Percentiles rank a stretch among this genome's conserved stretches.
These are phyloP conservation scores for Cicer arietinum DNA, from an alignment of 306 rosid species.

Conservation along the genomic window DNA sequence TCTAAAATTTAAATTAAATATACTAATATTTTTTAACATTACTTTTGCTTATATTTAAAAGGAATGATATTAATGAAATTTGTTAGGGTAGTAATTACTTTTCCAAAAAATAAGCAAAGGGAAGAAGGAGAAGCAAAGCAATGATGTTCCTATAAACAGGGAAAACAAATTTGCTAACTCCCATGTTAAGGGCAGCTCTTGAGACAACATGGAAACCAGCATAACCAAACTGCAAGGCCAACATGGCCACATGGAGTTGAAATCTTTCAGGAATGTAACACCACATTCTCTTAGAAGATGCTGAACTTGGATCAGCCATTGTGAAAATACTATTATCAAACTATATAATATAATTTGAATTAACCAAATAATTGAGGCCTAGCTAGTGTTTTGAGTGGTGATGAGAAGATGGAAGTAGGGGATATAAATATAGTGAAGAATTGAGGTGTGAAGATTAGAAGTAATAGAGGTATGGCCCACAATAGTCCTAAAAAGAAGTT, in stretches of 20 bases:
- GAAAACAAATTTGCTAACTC: slow-evolving; percentile 90
- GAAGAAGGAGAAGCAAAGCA: slow-evolving; percentile 83
- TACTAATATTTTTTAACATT: no score
- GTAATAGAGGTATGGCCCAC: slow-evolving; percentile 49
- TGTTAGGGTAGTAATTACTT: slow-evolving; percentile 29
- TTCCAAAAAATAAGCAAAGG: slow-evolving; percentile 90
- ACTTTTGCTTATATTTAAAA: no score
- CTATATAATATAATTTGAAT: slow-evolving; percentile 16
- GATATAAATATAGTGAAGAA: slow-evolving; percentile 59
- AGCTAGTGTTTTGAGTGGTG: slow-evolving; percentile 43
- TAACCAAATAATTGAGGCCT: slow-evolving; percentile 12
- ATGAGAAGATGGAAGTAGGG: slow-evolving; percentile 43
- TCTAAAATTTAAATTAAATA: no score
- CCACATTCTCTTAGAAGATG: slow-evolving; percentile 63
- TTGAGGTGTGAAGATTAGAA: background rate
- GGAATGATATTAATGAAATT: no score
- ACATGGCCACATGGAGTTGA: slow-evolving; percentile 96
- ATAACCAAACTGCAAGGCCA: slow-evolving; percentile 93
- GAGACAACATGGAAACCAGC: slow-evolving; percentile 98
- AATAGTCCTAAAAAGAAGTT: slow-evolving; percentile 54
- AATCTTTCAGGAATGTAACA: slow-evolving; percentile 78
- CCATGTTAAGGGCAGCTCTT: slow-evolving; percentile 97
- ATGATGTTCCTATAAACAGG: slow-evolving; percentile 90
- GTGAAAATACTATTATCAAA: background rate
- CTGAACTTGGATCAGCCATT: slow-evolving; percentile 65